Base-by-base conservation (phyloP, 257 asterid species). In the Solanum chiquidenum region DNA sequence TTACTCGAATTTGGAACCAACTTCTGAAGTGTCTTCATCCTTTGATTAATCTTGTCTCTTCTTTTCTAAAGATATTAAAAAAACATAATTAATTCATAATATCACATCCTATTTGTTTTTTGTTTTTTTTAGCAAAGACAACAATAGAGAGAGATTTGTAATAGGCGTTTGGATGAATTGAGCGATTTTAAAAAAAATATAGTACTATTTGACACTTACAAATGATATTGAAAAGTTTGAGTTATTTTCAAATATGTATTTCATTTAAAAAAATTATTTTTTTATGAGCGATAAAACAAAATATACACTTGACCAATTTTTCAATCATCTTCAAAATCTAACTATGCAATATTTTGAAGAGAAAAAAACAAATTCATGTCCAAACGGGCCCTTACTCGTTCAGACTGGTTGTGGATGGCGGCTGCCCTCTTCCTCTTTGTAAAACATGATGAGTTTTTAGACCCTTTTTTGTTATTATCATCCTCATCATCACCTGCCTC, bases 1-100 rank as follows among this genome's bases (percentile, higher is more conserved):
- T 97, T 97, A 90, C 94, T 97, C 90, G 98, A 95, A 92, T 95
- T 97, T 64, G 99, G 99, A 91, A 97, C 98, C 98, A 97, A 58
- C 91, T 94, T 97, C 93, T 97, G 99, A 91, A 97, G 76, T 73
- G 96, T 94, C 94, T 93, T 94, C 98, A 97, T 97, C 90, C 95
- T 92, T 88, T 97, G 94, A 89, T 95, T 97, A 82, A 97, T 97
- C 91, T 92, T 97, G 94, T 97, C 98, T 88, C 98, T 97, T 92
- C 99, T 92, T 93, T 95, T 94, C 98, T 94, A 88, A 38, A 23
- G 88, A 84, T 49, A 52, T 52, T 16, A 2, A 34, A 80, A 62
- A 38, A 18, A 14, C 27, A 73, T 6, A 79, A 35, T 35, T 16
- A 44, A 34, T 25, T 35, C 46, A 25, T 33, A 49, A 55, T 52